Base-by-base conservation (phyloP, 768 basidiomycete genomes). In the Russula lepida region DNA sequence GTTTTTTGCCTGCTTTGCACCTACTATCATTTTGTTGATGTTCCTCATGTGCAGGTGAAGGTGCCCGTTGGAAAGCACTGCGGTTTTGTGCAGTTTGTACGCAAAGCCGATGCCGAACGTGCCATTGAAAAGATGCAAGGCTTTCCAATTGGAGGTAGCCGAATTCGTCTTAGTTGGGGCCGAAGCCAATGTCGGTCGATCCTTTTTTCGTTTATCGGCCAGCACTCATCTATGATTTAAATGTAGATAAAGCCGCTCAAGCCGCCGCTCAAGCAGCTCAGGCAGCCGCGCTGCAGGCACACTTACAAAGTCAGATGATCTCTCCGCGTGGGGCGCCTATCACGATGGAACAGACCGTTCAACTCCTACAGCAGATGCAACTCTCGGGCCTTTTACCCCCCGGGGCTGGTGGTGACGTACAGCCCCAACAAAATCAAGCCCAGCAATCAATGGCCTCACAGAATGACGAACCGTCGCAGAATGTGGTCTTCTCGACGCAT, bases 61-160 rank as follows among this genome's bases (percentile, higher is more conserved):
- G 93, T 97, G n/a, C 94, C 94, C 12, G 87, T 91, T 47, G 92
- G 92, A 54, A 95, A 95, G 69, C 90, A 94, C 65, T 97, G 94
- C 68, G 94, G 94, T 1, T 97, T 97, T 69, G 94, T 97, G 48
- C 94, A 97, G 74, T 97, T 92, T 68, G 89, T 95, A 28, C 82
- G 86, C 65, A 93, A 95, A 73, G 84, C 83, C 11, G 94, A 97
- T 73, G 94, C 94, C 12, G 92, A 95, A 72, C 79, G 83, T 39
- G 92, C 93, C 9, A 97, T 97, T 63, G 89, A 93, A 74, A 92
- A 91, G 74, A 94, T 95, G 93, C 93, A 95, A 76, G 93, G 92
- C 27, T 95, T 94, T 71, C 92, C 92, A 4, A 86, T 97, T 65
- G 92, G 91, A 35, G 94, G 94, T 17, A 92, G 92, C 65, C 80